Evolutionary conservation across 345 rosid genomes (phyloP), one percentile per base, ranked within the genome.

Genomic region (Cardiospermum halicacabum): DNA sequence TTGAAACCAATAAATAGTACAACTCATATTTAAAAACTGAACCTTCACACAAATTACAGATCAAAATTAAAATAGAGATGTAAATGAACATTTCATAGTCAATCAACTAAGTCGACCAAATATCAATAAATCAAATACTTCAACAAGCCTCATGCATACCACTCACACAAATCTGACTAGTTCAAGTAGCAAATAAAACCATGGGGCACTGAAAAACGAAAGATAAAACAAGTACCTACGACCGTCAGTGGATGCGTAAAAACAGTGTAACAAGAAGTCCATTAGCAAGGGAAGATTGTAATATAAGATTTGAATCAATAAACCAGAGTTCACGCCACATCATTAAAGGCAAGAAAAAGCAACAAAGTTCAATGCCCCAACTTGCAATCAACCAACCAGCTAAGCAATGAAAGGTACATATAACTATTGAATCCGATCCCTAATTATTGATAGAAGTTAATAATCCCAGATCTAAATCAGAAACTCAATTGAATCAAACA

Each of bases 331-430:
- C 43, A 50, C n/a, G 34, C 24, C 25, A 51, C 24, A 64, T n/a
- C 15, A 36, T 37, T 36, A 16, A 25, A 51, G 26, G 13, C 21
- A 55, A 25, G 21, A 4, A 12, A 31, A 22, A 24, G 43, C 42
- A 65, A 40, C 19, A 30, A 39, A 15, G 42, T 27, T 54, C 18
- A 40, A 28, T 26, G 19, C n/a, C 19, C 13, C 30, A 27, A 65
- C 31, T 8, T 54, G 13, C 13, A 39, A 19, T 18, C 13, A 27
- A 18, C 6, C 42, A 19, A 54, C 56, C 54, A 66, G 13, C 55
- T 27, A 28, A 65, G 69, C 69, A 65, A 39, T 65, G 43, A 42
- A 65, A 55, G 11, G 18, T 53, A 65, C 53, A 45, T 60, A 25
- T 25, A 43, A 7, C 39, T 40, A 42, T 9, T 25, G 0, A 30